phyloP scores from a whole-genome alignment of 805 yeast species.

The Pichia insulana region DNA sequence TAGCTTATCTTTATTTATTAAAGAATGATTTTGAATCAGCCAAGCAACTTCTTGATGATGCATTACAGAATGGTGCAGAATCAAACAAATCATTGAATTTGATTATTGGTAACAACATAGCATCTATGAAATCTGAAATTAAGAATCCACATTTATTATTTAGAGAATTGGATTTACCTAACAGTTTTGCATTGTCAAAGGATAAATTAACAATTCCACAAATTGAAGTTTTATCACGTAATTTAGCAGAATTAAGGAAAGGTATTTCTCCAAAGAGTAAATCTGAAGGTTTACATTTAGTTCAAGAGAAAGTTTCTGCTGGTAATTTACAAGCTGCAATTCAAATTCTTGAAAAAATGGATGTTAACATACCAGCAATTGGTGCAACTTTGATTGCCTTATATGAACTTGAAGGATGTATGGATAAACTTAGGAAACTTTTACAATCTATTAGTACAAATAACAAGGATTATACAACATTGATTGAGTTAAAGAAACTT shows the following conservation, averaged over 20 bases:
- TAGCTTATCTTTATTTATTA: slow-evolving; percentile 43
- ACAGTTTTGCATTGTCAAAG: slow-evolving; percentile 19
- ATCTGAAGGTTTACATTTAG: slow-evolving; percentile 13
- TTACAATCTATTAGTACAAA: slow-evolving; percentile 12
- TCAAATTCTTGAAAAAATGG: slow-evolving; percentile 27
- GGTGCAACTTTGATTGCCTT: slow-evolving; percentile 41
- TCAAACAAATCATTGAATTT: background rate
- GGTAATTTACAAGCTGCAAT: slow-evolving; percentile 29
- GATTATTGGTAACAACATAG: slow-evolving; percentile 29
- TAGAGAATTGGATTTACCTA: slow-evolving; percentile 25
- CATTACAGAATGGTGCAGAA: slow-evolving; percentile 19
- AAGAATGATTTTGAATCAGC: slow-evolving; percentile 30
- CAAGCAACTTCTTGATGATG: slow-evolving; percentile 27
- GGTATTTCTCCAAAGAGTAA: background rate
- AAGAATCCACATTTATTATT: slow-evolving; percentile 21
- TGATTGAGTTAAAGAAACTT: slow-evolving; percentile 13
- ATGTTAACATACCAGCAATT: slow-evolving; percentile 34
- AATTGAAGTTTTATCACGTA: slow-evolving; percentile 32
- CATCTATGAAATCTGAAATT: slow-evolving; percentile 19
- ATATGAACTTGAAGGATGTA: slow-evolving; percentile 38
- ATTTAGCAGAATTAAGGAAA: slow-evolving; percentile 18
- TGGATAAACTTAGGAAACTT: slow-evolving; percentile 26
- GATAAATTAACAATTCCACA: slow-evolving; percentile 34
- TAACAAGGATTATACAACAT: slow-evolving; percentile 15
- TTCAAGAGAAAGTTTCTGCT: slow-evolving; percentile 26